Evolutionary conservation across 2,329 filamentous ascomycete genomes (phyloP).

Genomic region (Xylaria sp.): DNA sequence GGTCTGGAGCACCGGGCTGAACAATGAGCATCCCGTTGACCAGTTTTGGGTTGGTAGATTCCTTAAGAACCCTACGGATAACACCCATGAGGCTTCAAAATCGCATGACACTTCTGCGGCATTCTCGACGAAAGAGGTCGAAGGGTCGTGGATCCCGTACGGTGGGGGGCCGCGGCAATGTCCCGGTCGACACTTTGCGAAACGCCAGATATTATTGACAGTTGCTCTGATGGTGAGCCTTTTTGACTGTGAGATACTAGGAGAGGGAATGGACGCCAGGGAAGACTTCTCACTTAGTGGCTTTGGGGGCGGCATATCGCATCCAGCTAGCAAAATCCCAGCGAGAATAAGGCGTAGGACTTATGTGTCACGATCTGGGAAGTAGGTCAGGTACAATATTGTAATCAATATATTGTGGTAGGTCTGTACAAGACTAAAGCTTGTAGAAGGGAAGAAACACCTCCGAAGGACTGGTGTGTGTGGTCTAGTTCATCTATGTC

Average conservation of each 20-base stretch:
- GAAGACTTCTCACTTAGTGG: constrained; percentile 47
- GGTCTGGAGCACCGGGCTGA: constrained; percentile 40
- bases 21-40: constrained; percentile 44
- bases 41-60: constrained; percentile 47
- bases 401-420: too few species aligned
- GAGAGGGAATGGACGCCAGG: constrained; percentile 36
- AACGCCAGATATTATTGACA: constrained; percentile 48
- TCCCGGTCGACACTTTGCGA: constrained; percentile 49
- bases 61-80: constrained; percentile 36
- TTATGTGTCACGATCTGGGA: too few species aligned
- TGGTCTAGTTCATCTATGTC: too few species aligned
- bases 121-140: constrained; percentile 46
- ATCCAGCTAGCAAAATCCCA: constrained; percentile 41
- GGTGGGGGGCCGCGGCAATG: constrained; percentile 47
- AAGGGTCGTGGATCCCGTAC: constrained; percentile 49
- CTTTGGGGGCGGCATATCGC: constrained; percentile 47
- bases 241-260: constrained; percentile 46
- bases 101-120: constrained; percentile 19
- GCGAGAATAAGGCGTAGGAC: constrained; percentile 39
- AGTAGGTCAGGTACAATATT: too few species aligned
- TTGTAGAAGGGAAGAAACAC: too few species aligned
- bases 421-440: too few species aligned
- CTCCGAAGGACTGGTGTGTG: too few species aligned
- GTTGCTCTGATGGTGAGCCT: constrained; percentile 37
- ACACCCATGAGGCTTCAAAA: background rate